Percentiles rank a stretch among this genome's conserved stretches.
Evolutionary conservation across 78 protist genomes (phyloP).

Genomic region (Diacronema lutheri): DNA sequence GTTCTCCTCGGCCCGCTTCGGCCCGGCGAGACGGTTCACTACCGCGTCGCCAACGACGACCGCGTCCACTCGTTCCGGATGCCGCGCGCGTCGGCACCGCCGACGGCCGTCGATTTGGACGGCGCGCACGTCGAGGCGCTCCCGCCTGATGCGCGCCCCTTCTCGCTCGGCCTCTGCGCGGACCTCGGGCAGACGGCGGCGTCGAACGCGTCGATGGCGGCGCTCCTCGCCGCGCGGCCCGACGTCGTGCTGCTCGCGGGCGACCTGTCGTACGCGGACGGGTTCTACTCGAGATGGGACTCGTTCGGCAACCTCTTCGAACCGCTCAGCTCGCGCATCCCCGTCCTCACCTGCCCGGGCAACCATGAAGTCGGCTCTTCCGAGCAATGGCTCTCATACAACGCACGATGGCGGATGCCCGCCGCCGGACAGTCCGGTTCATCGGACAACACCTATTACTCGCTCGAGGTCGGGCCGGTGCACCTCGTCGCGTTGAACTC

Average conservation of each 20-base stretch:
- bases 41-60: too few relatives aligned
- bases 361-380: not conserved
- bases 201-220: not conserved
- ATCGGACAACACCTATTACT: not conserved
- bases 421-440: not conserved
- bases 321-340: not conserved
- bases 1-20: not conserved
- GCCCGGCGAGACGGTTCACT: not conserved
- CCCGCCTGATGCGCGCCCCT: not conserved
- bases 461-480: conserved; percentile 7
- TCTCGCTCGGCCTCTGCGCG: not conserved
- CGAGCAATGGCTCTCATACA: conserved; percentile 20
- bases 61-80: not conserved
- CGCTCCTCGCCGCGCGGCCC: not conserved
- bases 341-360: not conserved
- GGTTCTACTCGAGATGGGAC: conserved; percentile 4
- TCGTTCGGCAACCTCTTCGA: not conserved
- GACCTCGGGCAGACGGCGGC: conserved; percentile 12
- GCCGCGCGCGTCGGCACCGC: not conserved
- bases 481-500: conserved; percentile 12
- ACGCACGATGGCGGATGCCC: conserved; percentile 22
- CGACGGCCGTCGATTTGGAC: not conserved
- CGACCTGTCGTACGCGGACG: conserved; percentile 25
- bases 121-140: not conserved
- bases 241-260: not conserved